Conservation (phyloP, 2,329 filamentous ascomycete species). For the Trichoderma lentiforme region DNA sequence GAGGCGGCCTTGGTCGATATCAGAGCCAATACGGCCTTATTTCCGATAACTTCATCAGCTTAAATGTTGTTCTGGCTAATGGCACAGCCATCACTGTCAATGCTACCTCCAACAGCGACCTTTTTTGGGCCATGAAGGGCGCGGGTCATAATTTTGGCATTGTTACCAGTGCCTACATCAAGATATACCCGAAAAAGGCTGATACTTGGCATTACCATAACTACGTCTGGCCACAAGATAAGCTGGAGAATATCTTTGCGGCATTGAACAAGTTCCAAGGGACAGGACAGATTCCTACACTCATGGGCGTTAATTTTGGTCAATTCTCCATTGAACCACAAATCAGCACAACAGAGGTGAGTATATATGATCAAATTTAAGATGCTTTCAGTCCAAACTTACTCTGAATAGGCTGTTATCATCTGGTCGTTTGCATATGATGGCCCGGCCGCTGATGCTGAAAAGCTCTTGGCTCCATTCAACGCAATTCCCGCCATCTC, state of each 20-base stretch:
- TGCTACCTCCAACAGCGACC: conserved; percentile 28
- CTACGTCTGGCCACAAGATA: neutral
- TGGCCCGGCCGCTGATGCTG: neutral
- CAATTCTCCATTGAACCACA: neutral
- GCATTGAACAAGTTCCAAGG: neutral
- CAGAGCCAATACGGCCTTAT: conserved; percentile 31
- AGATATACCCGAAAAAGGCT: conserved; percentile 25
- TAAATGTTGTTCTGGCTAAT: conserved; percentile 33
- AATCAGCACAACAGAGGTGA: neutral
- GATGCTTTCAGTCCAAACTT: no score
- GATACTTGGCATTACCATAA: neutral
- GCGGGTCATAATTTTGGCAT: conserved; percentile 36
- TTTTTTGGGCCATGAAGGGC: conserved; percentile 37
- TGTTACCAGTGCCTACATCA: conserved; percentile 30
- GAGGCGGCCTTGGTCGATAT: conserved; percentile 32
- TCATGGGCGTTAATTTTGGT: conserved; percentile 6
- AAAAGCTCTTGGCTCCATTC: neutral
- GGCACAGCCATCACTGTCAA: conserved; percentile 24
- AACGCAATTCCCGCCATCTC: neutral
- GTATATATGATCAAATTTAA: no score
- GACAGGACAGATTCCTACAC: neutral
- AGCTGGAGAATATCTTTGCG: neutral
- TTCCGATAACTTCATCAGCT: conserved; percentile 33
- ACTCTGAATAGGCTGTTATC: neutral
- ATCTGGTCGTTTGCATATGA: conserved; percentile 4